These are phyloP conservation scores for Atractiella rhizophila DNA, from an alignment of 768 basidiomycete genomes.

Conservation along the genomic window DNA sequence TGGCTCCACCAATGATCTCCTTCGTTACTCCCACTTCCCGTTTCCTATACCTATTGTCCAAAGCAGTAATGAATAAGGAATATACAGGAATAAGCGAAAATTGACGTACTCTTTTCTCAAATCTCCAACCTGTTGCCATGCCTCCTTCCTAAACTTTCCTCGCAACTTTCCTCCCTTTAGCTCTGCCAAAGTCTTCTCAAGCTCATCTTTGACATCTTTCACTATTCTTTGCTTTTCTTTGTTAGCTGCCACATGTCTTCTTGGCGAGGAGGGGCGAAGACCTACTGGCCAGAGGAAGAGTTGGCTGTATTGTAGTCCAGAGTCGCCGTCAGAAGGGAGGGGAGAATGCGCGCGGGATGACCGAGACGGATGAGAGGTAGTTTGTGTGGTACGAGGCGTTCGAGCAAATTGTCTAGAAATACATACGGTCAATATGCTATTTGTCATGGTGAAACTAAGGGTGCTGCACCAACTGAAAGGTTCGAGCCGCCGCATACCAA, in stretches of 20 bases:
- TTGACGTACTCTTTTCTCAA: slow-evolving; percentile 64
- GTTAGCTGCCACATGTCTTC: too few relatives aligned
- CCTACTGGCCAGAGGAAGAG: slow-evolving; percentile 35
- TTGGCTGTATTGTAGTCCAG: slow-evolving; percentile 23
- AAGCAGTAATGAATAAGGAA: neutral
- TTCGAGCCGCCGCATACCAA: slow-evolving; percentile 86
- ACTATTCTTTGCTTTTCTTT: too few relatives aligned
- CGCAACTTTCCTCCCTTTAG: slow-evolving; percentile 23
- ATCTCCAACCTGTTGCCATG: slow-evolving; percentile 67
- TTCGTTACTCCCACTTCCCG: slow-evolving; percentile 63
- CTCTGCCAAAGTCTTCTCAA: slow-evolving; percentile 25
- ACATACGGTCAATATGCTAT: too few relatives aligned
- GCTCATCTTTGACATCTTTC: slow-evolving; percentile 66
- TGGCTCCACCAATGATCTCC: slow-evolving; percentile 51
- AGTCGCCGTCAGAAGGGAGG: slow-evolving; percentile 23
- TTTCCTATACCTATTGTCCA: slow-evolving; percentile 43
- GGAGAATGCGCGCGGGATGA: slow-evolving; percentile 79
- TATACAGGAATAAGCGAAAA: neutral
- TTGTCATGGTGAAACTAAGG: too few relatives aligned
- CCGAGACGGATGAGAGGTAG: slow-evolving; percentile 53
- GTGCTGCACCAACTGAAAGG: slow-evolving; percentile 65
- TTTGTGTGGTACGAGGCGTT: slow-evolving; percentile 32
- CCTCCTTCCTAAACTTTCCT: slow-evolving; percentile 40
- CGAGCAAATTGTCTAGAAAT: slow-evolving; percentile 91
- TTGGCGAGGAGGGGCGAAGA: too few relatives aligned